Evolutionary conservation across 441 rosid species (phyloP).

Genomic region (Metrosideros polymorpha): DNA sequence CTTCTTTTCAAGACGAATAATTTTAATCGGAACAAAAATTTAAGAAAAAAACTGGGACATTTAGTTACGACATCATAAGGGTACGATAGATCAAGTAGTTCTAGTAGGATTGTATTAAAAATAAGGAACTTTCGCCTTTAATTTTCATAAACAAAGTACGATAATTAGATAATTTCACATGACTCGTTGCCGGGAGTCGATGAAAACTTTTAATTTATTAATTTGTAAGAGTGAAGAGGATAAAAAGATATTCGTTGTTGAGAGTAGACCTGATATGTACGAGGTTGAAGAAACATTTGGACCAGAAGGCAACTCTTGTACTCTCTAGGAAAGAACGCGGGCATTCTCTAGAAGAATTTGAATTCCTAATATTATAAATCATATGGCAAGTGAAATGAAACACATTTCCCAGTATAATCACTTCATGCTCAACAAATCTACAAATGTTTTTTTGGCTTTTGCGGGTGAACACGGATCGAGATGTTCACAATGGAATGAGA

Average conservation of each 20-base stretch:
- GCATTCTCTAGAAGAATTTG: not conserved
- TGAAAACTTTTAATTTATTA: not conserved
- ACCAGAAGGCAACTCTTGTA: not conserved
- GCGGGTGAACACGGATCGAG: not conserved
- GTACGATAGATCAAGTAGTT: not conserved
- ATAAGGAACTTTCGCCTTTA: not conserved
- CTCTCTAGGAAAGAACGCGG: not conserved
- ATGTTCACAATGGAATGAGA: not conserved
- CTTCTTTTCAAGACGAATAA: not conserved
- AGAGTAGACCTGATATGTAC: not conserved
- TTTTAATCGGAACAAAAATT: not conserved
- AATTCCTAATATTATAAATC: not conserved
- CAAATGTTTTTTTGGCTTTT: not conserved
- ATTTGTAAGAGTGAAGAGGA: not conserved
- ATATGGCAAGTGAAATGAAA: not conserved
- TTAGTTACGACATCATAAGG: not conserved
- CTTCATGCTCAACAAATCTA: not conserved
- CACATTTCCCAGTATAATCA: not conserved
- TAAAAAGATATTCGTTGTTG: not conserved
- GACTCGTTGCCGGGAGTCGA: rapidly evolving
- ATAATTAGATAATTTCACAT: rapidly evolving
- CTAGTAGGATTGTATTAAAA: not conserved
- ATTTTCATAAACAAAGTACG: not conserved
- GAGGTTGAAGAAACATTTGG: too few relatives aligned
- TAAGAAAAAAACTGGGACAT: not conserved